A percentile compares a stretch with the other conserved stretches of the same genome.
phyloP scores from a whole-genome alignment of 371 early-diverging fungal species.

The Mortierella sp. region DNA sequence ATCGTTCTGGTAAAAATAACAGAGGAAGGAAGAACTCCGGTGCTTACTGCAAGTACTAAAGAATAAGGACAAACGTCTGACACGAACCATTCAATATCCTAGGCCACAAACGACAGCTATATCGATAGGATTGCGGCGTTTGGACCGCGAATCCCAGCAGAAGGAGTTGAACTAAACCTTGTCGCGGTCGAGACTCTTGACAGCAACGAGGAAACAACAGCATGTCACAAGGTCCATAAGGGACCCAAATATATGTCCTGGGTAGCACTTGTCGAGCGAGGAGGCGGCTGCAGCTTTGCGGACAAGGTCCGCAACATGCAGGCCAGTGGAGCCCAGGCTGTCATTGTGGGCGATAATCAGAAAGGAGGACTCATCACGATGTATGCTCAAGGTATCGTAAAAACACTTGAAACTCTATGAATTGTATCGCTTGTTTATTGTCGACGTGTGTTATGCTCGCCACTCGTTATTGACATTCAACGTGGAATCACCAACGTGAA shows the following conservation, averaged over 20 bases:
- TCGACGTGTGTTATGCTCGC: too few relatives aligned
- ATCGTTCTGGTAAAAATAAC: constrained; percentile 41
- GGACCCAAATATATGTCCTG: constrained; percentile 62
- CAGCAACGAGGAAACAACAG: constrained; percentile 17
- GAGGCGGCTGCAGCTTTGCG: constrained; percentile 86
- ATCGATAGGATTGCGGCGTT: constrained; percentile 71
- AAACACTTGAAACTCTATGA: too few relatives aligned
- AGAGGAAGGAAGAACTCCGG: background rate
- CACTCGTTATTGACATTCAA: too few relatives aligned
- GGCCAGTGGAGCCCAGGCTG: constrained; percentile 83
- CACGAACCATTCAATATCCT: background rate
- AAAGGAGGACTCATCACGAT: constrained; percentile 85
- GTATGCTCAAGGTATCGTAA: constrained; percentile 78
- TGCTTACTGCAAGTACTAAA: too few relatives aligned
- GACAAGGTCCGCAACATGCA: constrained; percentile 93
- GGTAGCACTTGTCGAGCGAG: constrained; percentile 85
- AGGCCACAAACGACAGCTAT: constrained; percentile 68
- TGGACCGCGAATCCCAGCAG: constrained; percentile 70
- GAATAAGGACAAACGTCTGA: too few relatives aligned
- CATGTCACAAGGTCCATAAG: constrained; percentile 24
- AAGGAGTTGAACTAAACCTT: constrained; percentile 63
- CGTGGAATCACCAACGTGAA: too few relatives aligned
- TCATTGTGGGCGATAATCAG: constrained; percentile 88
- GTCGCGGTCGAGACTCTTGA: constrained; percentile 53
- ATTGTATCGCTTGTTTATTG: too few relatives aligned